These are phyloP conservation scores for Cucumis hystrix DNA, from an alignment of 306 rosid genomes.

Conservation along the genomic window DNA sequence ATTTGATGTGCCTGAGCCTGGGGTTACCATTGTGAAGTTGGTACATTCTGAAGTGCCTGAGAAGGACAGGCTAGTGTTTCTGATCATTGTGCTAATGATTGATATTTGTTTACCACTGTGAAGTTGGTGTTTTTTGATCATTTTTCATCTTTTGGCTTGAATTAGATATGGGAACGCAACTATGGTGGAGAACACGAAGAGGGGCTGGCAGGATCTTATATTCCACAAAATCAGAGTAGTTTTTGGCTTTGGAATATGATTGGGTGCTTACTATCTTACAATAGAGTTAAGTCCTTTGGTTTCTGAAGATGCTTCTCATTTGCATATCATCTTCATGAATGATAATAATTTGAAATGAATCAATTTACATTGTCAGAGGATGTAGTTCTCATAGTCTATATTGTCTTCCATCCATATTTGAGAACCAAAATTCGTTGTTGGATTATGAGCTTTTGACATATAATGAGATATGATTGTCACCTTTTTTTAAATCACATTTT, in stretches of 20 bases:
- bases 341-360: slow-evolving; percentile 21
- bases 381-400: not conserved
- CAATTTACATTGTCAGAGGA: not conserved
- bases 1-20: slow-evolving; percentile 76
- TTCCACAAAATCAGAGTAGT: slow-evolving; percentile 92
- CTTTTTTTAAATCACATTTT: not conserved
- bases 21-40: slow-evolving; percentile 60
- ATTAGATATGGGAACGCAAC: slow-evolving; percentile 89
- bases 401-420: not conserved
- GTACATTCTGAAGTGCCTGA: slow-evolving; percentile 77
- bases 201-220: slow-evolving; percentile 95
- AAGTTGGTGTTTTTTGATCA: slow-evolving; percentile 18
- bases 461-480: not conserved
- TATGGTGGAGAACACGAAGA: slow-evolving; percentile 91
- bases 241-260: slow-evolving; percentile 83
- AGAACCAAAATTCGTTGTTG: not conserved
- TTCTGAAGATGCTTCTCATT: slow-evolving; percentile 9
- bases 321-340: slow-evolving; percentile 3
- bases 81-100: not conserved
- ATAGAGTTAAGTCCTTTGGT: not conserved
- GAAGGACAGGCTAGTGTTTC: slow-evolving; percentile 63
- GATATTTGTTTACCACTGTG: not conserved
- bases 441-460: not conserved
- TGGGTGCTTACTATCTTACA: not conserved
- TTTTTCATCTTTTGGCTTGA: not conserved